Percentiles rank a stretch among this genome's conserved stretches.
Conservation (phyloP, 2,329 filamentous ascomycete genomes). For the Tolypocladium album region DNA sequence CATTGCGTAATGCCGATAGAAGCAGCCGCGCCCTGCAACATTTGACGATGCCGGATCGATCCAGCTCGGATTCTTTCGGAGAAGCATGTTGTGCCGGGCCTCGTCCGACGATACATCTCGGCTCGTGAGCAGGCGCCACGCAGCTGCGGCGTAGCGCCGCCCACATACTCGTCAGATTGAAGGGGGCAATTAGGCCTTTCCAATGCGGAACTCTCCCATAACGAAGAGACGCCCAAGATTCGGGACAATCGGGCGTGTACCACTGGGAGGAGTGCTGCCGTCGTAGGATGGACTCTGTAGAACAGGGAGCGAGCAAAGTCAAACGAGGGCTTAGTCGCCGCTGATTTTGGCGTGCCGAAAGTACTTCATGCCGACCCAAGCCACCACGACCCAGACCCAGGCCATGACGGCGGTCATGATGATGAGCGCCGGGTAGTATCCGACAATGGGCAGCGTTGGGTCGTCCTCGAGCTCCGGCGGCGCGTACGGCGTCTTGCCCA, state of each 20-base stretch:
- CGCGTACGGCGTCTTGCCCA: constrained; percentile 89
- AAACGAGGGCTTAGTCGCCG: constrained; percentile 35
- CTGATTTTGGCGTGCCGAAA: constrained; percentile 93
- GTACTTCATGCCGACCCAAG: constrained; percentile 99
- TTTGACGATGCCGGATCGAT: not conserved
- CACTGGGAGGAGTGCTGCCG: too few species aligned
- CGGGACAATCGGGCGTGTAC: too few species aligned
- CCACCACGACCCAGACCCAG: constrained; percentile 96
- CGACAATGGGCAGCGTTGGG: constrained; percentile 85
- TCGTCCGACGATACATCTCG: not conserved
- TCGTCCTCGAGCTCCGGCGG: constrained; percentile 94
- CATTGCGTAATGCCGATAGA: not conserved
- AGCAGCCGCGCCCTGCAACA: not conserved
- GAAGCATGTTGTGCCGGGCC: not conserved
- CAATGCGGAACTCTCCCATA: too few species aligned
- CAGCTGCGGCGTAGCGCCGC: not conserved
- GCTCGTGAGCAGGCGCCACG: not conserved
- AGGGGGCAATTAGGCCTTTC: not conserved
- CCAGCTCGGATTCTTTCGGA: not conserved
- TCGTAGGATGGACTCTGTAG: not conserved
- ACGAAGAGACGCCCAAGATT: not conserved
- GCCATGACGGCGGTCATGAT: constrained; percentile 93
- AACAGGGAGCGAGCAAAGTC: not conserved
- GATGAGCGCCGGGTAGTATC: constrained; percentile 91
- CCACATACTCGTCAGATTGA: not conserved